Percentiles rank a stretch among this genome's conserved stretches.
phyloP scores from a whole-genome alignment of 208 protist species.

The Leishmania tarentolae region DNA sequence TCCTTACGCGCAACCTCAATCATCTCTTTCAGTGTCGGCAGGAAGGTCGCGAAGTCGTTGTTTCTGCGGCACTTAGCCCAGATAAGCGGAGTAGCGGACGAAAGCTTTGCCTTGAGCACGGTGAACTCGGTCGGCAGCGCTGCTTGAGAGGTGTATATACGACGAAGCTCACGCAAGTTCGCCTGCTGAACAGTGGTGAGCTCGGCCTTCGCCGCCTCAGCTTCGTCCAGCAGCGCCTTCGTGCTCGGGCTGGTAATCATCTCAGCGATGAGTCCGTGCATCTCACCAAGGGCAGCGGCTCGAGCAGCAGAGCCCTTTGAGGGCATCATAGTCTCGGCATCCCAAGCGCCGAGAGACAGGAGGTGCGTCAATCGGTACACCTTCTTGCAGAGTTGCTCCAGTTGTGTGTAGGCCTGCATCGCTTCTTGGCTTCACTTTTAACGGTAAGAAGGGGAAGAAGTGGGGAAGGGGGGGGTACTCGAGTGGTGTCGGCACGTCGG shows the following conservation, averaged over 20 bases:
- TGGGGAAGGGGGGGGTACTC: background rate
- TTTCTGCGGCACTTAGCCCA: constrained; percentile 62
- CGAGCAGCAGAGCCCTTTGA: constrained; percentile 59
- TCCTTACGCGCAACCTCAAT: constrained; percentile 72
- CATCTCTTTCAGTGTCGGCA: constrained; percentile 74
- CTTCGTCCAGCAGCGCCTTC: constrained; percentile 41
- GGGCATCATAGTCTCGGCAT: constrained; percentile 76
- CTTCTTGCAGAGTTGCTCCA: constrained; percentile 22
- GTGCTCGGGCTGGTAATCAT: constrained; percentile 41
- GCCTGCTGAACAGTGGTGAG: constrained; percentile 51
- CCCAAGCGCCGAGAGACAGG: constrained; percentile 58
- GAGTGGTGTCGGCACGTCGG: background rate
- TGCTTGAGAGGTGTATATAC: constrained; percentile 27
- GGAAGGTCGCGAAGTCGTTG: constrained; percentile 69
- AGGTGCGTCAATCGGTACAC: constrained; percentile 50
- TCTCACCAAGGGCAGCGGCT: constrained; percentile 53
- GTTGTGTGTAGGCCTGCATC: constrained; percentile 15
- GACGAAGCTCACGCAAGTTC: constrained; percentile 77
- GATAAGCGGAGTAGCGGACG: constrained; percentile 29
- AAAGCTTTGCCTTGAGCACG: constrained; percentile 42
- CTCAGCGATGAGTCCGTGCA: constrained; percentile 35
- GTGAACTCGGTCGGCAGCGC: constrained; percentile 58
- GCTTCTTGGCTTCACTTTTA: background rate
- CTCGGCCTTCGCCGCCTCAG: constrained; percentile 17
- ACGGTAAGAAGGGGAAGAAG: background rate